Conservation (phyloP, 2,329 filamentous ascomycete genomes). For the Phialophora macrospora region DNA sequence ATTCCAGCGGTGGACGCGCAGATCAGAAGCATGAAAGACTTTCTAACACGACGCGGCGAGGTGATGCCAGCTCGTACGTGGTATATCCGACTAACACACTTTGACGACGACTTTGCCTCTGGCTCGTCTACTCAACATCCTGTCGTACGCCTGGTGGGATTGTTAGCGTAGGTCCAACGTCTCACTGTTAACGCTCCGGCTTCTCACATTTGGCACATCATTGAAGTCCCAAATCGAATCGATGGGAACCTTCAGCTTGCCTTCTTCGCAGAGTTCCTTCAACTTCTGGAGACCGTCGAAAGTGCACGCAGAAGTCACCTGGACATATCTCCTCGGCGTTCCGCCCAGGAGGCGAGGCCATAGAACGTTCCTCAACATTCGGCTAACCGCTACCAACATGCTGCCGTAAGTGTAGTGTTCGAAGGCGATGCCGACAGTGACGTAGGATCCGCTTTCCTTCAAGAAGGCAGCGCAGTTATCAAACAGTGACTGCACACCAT, state of each 20-base stretch:
- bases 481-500: constrained; percentile 11
- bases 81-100: background rate
- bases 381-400: constrained; percentile 12
- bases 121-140: constrained; percentile 10
- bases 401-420: constrained; percentile 10
- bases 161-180: background rate
- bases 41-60: too few species aligned
- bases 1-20: background rate
- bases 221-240: constrained; percentile 14
- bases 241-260: constrained; percentile 9
- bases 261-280: constrained; percentile 7
- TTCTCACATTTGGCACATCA: constrained; percentile 7
- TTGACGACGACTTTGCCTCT: constrained; percentile 20
- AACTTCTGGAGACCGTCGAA: constrained; percentile 8
- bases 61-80: background rate
- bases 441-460: constrained; percentile 11
- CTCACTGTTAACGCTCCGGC: background rate
- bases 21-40: background rate
- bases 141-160: constrained; percentile 5
- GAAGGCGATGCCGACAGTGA: constrained; percentile 17
- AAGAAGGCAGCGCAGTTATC: constrained; percentile 7
- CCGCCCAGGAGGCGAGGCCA: constrained; percentile 3
- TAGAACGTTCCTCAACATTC: constrained; percentile 13
- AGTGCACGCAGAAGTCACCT: constrained; percentile 9
- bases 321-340: constrained; percentile 7